Conservation (phyloP, 352 stramenopile genomes). For the Phytophthora capsici region DNA sequence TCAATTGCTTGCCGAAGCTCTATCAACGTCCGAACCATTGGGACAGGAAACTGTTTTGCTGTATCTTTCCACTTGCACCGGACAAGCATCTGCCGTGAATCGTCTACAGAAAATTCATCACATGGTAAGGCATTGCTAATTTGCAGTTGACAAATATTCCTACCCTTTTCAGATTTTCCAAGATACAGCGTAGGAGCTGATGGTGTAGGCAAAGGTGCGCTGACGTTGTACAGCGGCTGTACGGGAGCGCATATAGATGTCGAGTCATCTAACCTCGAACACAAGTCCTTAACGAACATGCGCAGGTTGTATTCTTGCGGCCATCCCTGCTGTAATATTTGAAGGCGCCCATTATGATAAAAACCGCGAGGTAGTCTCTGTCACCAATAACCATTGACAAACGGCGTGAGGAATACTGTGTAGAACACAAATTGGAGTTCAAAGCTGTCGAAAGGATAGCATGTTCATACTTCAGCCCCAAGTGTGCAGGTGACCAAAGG, state of each 20-base stretch:
- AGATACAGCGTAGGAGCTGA: slow-evolving; percentile 47
- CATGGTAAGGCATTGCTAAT: not conserved
- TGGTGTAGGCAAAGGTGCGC: slow-evolving; percentile 23
- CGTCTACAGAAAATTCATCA: not conserved
- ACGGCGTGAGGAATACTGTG: not conserved
- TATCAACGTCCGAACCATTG: slow-evolving; percentile 28
- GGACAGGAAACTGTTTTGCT: slow-evolving; percentile 51
- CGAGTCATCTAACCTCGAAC: slow-evolving; percentile 32
- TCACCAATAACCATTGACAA: not conserved
- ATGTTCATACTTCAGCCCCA: slow-evolving; percentile 48
- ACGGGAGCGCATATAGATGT: slow-evolving; percentile 15
- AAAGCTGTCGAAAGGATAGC: not conserved
- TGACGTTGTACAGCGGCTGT: slow-evolving; percentile 23
- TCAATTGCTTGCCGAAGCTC: slow-evolving; percentile 47
- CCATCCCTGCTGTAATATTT: slow-evolving; percentile 58
- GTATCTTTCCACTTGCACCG: slow-evolving; percentile 73
- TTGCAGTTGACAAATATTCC: not conserved
- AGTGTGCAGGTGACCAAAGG: slow-evolving; percentile 57
- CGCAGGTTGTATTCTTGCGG: slow-evolving; percentile 55
- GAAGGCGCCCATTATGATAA: slow-evolving; percentile 45
- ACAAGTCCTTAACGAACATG: slow-evolving; percentile 60
- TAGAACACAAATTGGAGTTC: not conserved
- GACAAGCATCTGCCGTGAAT: slow-evolving; percentile 48
- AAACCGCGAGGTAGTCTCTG: slow-evolving; percentile 54
- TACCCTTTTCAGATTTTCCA: slow-evolving; percentile 23